Percentiles rank a stretch among this genome's conserved stretches.
Evolutionary conservation across 306 rosid genomes (phyloP).

Genomic region (Gastrolobium villosum): DNA sequence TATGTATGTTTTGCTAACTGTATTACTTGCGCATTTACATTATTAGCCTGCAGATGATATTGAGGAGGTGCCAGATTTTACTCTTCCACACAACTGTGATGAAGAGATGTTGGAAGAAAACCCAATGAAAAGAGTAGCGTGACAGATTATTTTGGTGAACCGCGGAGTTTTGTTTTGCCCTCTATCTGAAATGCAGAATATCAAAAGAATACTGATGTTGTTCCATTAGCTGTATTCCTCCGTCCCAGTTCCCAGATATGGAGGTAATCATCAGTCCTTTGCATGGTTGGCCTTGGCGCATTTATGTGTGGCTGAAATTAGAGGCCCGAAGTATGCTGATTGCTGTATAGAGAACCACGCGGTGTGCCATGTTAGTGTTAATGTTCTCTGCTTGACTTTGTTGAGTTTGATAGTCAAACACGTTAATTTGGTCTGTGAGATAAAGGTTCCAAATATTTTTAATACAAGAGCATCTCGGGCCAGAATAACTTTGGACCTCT

Average conservation of each 20-base stretch:
- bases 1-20: neutral
- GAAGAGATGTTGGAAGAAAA: slow-evolving; percentile 34
- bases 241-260: slow-evolving; percentile 14
- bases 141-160: slow-evolving; percentile 21
- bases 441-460: neutral
- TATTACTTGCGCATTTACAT: slow-evolving; percentile 32
- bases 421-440: neutral
- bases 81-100: slow-evolving; percentile 51
- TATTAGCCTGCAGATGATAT: slow-evolving; percentile 75
- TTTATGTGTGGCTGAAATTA: neutral
- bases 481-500: neutral
- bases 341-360: neutral
- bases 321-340: neutral
- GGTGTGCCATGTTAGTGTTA: neutral
- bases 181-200: slow-evolving; percentile 34
- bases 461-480: neutral
- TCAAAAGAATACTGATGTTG: slow-evolving; percentile 9
- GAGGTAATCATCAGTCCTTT: slow-evolving; percentile 4
- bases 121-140: slow-evolving; percentile 18
- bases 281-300: neutral
- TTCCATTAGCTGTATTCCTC: slow-evolving; percentile 16
- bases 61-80: slow-evolving; percentile 69
- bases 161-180: slow-evolving; percentile 5
- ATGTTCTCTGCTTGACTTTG: neutral
- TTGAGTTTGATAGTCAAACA: neutral